Conservation (phyloP, 169 alveolate species). For the Babesia divergens region DNA sequence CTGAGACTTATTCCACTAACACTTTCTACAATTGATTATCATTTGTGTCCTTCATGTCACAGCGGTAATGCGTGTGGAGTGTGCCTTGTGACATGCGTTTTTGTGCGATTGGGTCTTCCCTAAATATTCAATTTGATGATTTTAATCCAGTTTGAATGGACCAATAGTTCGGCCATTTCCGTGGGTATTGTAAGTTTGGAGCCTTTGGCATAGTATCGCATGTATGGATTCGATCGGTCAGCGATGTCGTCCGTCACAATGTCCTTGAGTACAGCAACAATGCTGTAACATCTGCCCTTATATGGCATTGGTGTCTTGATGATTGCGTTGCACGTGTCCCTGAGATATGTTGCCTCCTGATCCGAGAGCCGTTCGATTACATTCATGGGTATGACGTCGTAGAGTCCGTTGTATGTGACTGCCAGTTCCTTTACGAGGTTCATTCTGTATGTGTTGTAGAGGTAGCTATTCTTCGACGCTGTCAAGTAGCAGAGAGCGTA, state of each 20-base stretch:
- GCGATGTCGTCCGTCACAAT: conserved; percentile 62
- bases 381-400: conserved; percentile 58
- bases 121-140: conserved; percentile 35
- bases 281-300: conserved; percentile 27
- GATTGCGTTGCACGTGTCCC: conserved; percentile 46
- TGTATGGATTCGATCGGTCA: conserved; percentile 32
- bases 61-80: too few species aligned
- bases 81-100: too few species aligned
- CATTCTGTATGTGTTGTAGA: conserved; percentile 48
- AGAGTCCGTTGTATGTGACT: conserved; percentile 54
- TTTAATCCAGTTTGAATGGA: conserved; percentile 56
- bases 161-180: conserved; percentile 37
- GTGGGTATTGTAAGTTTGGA: conserved; percentile 47
- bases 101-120: too few species aligned
- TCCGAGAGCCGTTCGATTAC: conserved; percentile 58
- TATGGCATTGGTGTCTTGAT: conserved; percentile 5
- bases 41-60: too few species aligned
- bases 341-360: conserved; percentile 52
- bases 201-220: conserved; percentile 40
- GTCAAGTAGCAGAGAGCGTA: conserved; percentile 41
- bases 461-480: conserved; percentile 50
- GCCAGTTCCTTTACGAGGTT: conserved; percentile 65
- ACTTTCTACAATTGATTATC: too few species aligned
- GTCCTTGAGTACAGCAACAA: conserved; percentile 57
- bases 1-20: too few species aligned